A percentile compares a stretch with the other conserved stretches of the same genome.
These are phyloP conservation scores for Leptosphaerulina australis DNA, from an alignment of 2,329 filamentous ascomycete species.

Conservation along the genomic window DNA sequence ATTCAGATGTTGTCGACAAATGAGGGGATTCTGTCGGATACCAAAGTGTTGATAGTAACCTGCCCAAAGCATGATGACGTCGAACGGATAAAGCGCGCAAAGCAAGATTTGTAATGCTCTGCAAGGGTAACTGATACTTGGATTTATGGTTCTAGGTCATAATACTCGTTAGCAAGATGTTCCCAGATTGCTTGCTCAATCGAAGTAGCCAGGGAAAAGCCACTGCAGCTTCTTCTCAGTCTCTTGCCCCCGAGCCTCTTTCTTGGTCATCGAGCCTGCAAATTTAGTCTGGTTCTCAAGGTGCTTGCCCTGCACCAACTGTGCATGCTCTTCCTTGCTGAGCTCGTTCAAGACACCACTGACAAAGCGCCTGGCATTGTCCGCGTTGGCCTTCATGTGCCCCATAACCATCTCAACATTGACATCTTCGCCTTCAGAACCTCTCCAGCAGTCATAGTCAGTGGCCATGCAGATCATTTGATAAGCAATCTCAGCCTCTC, in stretches of 20 bases:
- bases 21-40: slow-evolving; percentile 3
- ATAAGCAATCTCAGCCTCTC: slow-evolving; percentile 94
- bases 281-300: slow-evolving; percentile 77
- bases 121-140: slow-evolving; percentile 1
- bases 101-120: slow-evolving; percentile 20
- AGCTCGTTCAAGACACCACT: slow-evolving; percentile 87
- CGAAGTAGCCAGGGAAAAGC: slow-evolving; percentile 83
- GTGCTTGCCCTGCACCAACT: slow-evolving; percentile 81
- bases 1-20: slow-evolving; percentile 30
- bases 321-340: slow-evolving; percentile 74
- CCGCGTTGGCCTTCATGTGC: slow-evolving; percentile 91
- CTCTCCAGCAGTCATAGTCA: slow-evolving; percentile 98
- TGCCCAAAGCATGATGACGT: slow-evolving; percentile 18
- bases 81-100: background rate
- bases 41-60: slow-evolving; percentile 15
- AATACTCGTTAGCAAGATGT: slow-evolving; percentile 7
- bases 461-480: slow-evolving; percentile 99
- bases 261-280: slow-evolving; percentile 82
- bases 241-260: slow-evolving; percentile 72
- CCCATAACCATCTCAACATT: slow-evolving; percentile 97
- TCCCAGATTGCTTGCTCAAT: slow-evolving; percentile 34
- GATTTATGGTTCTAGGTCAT: slow-evolving; percentile 17
- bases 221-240: slow-evolving; percentile 81
- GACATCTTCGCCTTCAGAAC: slow-evolving; percentile 73
- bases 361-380: slow-evolving; percentile 85